Base-by-base conservation (phyloP, 1,284 basidiomycete genomes). In the Cryptococcus sp. region DNA sequence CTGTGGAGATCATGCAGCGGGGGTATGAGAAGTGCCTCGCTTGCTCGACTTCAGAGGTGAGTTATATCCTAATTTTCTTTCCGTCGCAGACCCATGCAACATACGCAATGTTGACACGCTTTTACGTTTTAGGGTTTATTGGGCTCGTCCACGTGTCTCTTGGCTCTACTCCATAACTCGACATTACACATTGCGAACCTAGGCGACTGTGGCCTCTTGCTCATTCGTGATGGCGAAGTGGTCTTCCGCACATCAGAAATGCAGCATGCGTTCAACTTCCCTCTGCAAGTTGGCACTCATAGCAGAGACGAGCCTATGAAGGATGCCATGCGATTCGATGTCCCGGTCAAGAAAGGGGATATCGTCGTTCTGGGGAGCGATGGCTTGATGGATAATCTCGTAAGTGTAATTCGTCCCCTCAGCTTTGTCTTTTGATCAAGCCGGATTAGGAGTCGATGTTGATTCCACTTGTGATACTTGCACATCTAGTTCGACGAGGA, bases 201-300 rank as follows among this genome's bases (percentile, higher is more conserved):
- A 8, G 94, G 94, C 20, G 94, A 98, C 75, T 95, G 91, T 72
- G 87, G 89, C 82, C 86, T 89, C 22, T 87, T 92, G 82, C 82
- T 95, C 43, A 85, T 96, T 26, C 84, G 92, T 6, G 83, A 84
- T 4, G 87, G 89, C 16, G 82, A 86, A 60, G 84, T 95, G 43
- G 85, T 88, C 3, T 96, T 93, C 86, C 83, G 93, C 43, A 91
- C 87, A 46, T 85, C 90, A 55, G 94, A 97, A 78, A 95, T 96
- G 88, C 94, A 94, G 85, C 94, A 93, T 83, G 80, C 88, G 72
- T 95, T 96, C 81, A 97, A 97, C 75, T 93, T 90, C 47, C 93
- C 92, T 0, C 84, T 90, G 6, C 74, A 75, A 53, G 84, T 96
- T 1, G 91, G 91, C 1, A 92, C 93, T 15, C 82, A 86, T 44